Base-by-base conservation (phyloP, 1,139 yeast species). In the Geotrichum candidum region DNA sequence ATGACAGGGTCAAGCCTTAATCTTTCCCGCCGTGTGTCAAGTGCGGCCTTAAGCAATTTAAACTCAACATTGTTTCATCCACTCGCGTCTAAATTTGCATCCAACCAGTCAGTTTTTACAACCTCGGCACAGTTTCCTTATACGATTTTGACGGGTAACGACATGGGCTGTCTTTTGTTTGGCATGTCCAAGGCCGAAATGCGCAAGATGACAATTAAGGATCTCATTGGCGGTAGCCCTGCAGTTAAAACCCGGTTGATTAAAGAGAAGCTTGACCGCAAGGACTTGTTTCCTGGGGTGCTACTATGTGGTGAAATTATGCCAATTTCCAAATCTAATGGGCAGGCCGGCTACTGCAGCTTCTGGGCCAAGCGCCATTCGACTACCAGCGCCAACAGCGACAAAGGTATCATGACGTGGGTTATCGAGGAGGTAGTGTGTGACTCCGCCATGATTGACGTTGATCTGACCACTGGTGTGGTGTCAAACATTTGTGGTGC, bases 351-450 rank as follows among this genome's bases (percentile, higher is more conserved):
- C 22, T 67, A 73, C 50, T 78, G 77, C 52, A 77, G 81, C 56
- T 74, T 91, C 63, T 92, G 97, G 97, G 96, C 95, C 0, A 91
- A 90, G 52, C 51, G 54, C 70, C 80, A 84, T 63, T 65, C 67
- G 35, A 85, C 85, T 67, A 86, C 86, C 1, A 41, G 10, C 18
- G 45, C 33, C 41, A 54, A 54, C 27, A 54, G 41, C 27, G 23
- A 35, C n/a, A 45, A 33, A 10, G 84, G 83, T 59, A 76, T 88
- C 64, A 81, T 91, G 60, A 87, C 90, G 54, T 86, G 95, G 77
- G 90, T 90, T 77, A 86, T 92, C 72, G 96, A 91, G 69, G 96
- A 90, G 71, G 88, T 90, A 45, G 88, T 90, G 0, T 87, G 95
- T 72, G 95, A 88, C 73, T 87, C 88, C 4, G 82, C 88, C 64